Evolutionary conservation across 805 yeast genomes (phyloP), one percentile per base, ranked within the genome.

Genomic region (Candida multigemmis): DNA sequence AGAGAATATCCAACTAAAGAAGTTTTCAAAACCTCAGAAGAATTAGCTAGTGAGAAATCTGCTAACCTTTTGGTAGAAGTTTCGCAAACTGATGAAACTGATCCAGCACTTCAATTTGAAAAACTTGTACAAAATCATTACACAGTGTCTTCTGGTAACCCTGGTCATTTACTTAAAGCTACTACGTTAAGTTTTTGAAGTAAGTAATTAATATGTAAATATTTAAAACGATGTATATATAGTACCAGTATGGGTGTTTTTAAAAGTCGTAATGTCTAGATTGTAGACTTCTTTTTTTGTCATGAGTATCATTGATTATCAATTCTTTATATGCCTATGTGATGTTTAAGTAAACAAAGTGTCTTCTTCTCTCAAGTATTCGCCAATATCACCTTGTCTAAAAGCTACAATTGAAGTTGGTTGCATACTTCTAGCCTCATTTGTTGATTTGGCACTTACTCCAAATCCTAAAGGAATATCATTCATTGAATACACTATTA

Each of bases 381-480:
- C 98, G 37, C 98, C 98, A 40, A 91, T 84, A 63, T 91, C 98
- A 40, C 93, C 83, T 53, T 91, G 98, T 69, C 98, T 77, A 54
- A 83, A 89, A 4, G 94, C 94, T 10, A 89, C 95, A 27, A 91
- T 87, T 14, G 78, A 91, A 14, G 94, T 89, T 31, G 98, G 98
- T 51, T 82, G 94, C 43, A 86, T 63, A 47, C 75, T 73, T 53
- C 91, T 76, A 14, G 91, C 75, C 50, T 89, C 98, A 18, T 75
- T 68, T 7, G 97, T 86, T 17, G 94, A 77, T 56, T 84, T 87
- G 18, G 97, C 87, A 44, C 87, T 72, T 8, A 91, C 93, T 34
- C 98, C 98, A 46, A 91, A 91, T 0, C 98, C 98, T 29, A 89
- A 65, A 12, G 98, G 95, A 16, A 77, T 72, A 53, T 91, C 98